These are phyloP conservation scores for Colletotrichum spinosum DNA, from an alignment of 2,329 filamentous ascomycete species.

Conservation along the genomic window DNA sequence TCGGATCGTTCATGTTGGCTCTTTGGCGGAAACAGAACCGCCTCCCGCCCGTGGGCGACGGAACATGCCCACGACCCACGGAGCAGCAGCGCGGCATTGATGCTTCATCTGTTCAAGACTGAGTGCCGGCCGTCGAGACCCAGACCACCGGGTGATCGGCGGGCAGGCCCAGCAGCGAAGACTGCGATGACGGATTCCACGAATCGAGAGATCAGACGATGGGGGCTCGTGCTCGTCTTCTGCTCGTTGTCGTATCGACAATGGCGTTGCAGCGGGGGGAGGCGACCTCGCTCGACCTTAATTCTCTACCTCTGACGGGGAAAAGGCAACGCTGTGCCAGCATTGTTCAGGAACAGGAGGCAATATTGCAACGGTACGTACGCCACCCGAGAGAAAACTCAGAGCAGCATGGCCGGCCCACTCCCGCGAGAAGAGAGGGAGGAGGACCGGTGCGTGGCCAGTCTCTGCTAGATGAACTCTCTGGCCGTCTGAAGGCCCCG, in stretches of 20 bases:
- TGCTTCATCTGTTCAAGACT: slow-evolving; percentile 19
- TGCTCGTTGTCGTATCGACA: not conserved
- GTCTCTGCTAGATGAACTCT: slow-evolving; percentile 32
- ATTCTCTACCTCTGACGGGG: not conserved
- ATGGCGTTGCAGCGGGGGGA: slow-evolving; percentile 16
- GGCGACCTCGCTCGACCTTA: not conserved
- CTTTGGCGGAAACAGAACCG: slow-evolving; percentile 6
- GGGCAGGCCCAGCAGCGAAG: too few species aligned
- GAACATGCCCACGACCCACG: not conserved
- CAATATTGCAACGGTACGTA: slow-evolving; percentile 1
- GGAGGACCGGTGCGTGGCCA: slow-evolving; percentile 12
- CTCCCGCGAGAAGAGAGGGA: not conserved
- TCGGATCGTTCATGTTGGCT: not conserved
- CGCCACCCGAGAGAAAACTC: too few species aligned
- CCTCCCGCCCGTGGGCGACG: not conserved
- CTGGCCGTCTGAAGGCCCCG: slow-evolving; percentile 2
- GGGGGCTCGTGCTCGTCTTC: not conserved
- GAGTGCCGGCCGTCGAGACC: not conserved
- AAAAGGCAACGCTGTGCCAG: too few species aligned
- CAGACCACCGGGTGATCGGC: slow-evolving; percentile 13
- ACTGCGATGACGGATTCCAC: slow-evolving; percentile 3
- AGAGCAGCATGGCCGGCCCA: not conserved
- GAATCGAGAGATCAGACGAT: slow-evolving; percentile 26
- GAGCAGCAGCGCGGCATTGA: slow-evolving; percentile 17
- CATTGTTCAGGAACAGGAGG: not conserved